Conservation (phyloP, 495 filamentous ascomycete genomes). For the Aspergillus indologenus region DNA sequence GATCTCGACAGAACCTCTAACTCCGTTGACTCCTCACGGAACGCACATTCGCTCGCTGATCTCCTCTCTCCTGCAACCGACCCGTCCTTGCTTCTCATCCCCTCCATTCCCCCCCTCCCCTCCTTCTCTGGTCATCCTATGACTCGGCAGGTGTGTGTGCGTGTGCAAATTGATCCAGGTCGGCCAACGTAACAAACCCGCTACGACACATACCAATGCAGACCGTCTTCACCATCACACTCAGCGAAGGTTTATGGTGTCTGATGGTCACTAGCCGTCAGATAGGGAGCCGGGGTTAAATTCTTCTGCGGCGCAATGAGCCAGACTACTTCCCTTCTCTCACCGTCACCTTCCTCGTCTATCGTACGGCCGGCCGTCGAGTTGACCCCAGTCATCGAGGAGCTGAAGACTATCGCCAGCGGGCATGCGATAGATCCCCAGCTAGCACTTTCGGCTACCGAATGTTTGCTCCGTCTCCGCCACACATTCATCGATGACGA, state of each 20-base stretch:
- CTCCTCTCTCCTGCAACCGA: constrained; percentile 3
- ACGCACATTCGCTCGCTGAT: constrained; percentile 26
- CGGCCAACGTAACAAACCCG: constrained; percentile 3
- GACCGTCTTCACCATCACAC: constrained; percentile 35
- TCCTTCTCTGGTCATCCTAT: constrained; percentile 15
- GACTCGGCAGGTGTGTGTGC: constrained; percentile 12
- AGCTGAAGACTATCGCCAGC: constrained; percentile 38
- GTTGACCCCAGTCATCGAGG: constrained; percentile 56
- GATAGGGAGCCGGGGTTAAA: constrained; percentile 38
- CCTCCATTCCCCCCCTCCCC: constrained; percentile 5
- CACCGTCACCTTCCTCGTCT: constrained; percentile 61
- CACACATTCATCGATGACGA: constrained; percentile 56
- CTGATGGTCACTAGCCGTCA: constrained; percentile 40
- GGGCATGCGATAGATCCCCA: constrained; percentile 24
- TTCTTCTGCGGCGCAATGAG: constrained; percentile 37
- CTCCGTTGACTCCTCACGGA: neutral
- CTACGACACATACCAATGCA: constrained; percentile 39
- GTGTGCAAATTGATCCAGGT: constrained; percentile 2
- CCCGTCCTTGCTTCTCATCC: constrained; percentile 15
- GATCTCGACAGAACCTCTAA: constrained; percentile 1
- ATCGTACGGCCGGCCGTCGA: constrained; percentile 58
- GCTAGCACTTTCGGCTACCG: constrained; percentile 34
- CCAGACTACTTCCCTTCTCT: constrained; percentile 47
- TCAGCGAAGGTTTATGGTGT: constrained; percentile 39
- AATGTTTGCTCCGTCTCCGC: constrained; percentile 46